Conservation (phyloP, 2,329 filamentous ascomycete genomes). For the Helicocarpus griseus region DNA sequence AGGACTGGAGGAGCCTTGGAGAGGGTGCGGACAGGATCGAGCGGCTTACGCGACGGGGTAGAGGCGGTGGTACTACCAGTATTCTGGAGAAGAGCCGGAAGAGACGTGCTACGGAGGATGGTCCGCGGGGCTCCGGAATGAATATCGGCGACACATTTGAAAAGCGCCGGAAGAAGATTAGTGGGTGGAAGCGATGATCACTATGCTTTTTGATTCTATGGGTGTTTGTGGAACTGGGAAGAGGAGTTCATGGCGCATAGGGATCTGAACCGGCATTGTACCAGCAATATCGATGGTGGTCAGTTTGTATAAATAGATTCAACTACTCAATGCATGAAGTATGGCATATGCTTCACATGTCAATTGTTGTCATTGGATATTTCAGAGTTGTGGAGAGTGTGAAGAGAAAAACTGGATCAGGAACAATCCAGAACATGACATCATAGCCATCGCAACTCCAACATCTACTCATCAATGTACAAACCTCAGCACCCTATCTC, state of each 20-base stretch:
- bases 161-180: constrained; percentile 36
- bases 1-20: constrained; percentile 82
- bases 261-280: no score
- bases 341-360: no score
- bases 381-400: no score
- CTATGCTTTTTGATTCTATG: background rate
- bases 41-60: constrained; percentile 63
- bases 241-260: background rate
- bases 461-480: no score
- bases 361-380: no score
- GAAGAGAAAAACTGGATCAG: no score
- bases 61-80: constrained; percentile 36
- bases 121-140: constrained; percentile 52
- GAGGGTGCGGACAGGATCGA: constrained; percentile 82
- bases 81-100: constrained; percentile 78
- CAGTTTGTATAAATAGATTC: no score
- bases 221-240: background rate
- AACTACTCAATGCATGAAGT: no score
- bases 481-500: no score
- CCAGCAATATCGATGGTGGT: no score
- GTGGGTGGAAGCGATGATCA: constrained; percentile 28
- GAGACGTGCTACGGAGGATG: constrained; percentile 61
- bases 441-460: background rate
- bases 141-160: constrained; percentile 57
- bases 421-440: constrained; percentile 4